Conservation (phyloP, 352 stramenopile genomes). For the Phytopythium mirpurense region DNA sequence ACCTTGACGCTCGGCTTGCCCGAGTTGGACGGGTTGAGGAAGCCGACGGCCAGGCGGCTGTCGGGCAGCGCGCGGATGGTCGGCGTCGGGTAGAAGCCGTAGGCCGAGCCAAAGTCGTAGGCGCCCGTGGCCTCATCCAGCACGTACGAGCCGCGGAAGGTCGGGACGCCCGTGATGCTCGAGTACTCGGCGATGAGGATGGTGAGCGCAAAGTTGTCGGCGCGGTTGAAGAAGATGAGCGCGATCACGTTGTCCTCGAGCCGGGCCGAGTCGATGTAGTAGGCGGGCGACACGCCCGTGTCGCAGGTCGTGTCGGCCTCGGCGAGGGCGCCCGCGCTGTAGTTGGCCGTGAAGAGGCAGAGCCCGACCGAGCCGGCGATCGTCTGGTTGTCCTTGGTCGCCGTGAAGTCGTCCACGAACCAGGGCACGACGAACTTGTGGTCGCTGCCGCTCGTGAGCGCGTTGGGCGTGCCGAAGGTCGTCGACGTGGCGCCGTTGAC, state of each 20-base stretch:
- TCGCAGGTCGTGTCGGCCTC: constrained; percentile 41
- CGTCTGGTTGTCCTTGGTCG: constrained; percentile 45
- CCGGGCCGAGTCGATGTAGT: constrained; percentile 67
- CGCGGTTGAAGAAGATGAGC: constrained; percentile 62
- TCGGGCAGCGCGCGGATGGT: constrained; percentile 43
- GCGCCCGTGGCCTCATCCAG: constrained; percentile 45
- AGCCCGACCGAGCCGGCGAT: constrained; percentile 38
- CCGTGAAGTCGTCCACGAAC: constrained; percentile 43
- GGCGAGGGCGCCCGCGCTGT: constrained; percentile 17
- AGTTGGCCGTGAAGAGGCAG: constrained; percentile 48
- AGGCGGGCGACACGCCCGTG: constrained; percentile 46
- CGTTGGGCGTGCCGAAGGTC: constrained; percentile 51
- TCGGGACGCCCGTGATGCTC: constrained; percentile 35
- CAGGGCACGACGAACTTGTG: constrained; percentile 57
- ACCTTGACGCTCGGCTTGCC: constrained; percentile 76
- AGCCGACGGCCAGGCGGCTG: constrained; percentile 54
- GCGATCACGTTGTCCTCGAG: constrained; percentile 55
- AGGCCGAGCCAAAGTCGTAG: constrained; percentile 65
- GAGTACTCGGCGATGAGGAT: constrained; percentile 67
- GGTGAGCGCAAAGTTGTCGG: constrained; percentile 75
- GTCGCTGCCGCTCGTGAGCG: constrained; percentile 59
- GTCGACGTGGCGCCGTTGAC: constrained; percentile 28
- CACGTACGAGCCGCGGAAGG: constrained; percentile 71
- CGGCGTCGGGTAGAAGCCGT: constrained; percentile 66
- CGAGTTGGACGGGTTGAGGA: constrained; percentile 70